Conservation (phyloP, 176 grass and related monocot species). For the Carex myosuroides region DNA sequence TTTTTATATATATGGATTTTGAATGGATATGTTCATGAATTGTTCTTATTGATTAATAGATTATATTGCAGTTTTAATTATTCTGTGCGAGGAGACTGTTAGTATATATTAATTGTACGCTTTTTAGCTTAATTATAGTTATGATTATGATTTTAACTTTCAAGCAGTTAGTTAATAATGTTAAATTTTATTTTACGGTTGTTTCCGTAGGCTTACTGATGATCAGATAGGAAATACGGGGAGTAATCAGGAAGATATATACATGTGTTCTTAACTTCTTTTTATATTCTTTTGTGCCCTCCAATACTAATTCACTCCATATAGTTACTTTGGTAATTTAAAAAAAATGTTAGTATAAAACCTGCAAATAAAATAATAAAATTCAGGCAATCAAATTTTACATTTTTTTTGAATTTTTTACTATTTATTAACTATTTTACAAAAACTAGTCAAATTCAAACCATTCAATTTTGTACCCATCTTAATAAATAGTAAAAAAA, state of each 20-base stretch:
- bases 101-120: not conserved
- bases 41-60: not conserved
- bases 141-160: not conserved
- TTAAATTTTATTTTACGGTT: not conserved
- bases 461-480: too few species aligned
- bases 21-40: not conserved
- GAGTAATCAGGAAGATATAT: not conserved
- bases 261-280: not conserved
- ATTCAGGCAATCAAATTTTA: too few species aligned
- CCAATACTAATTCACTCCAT: not conserved
- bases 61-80: not conserved
- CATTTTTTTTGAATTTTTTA: too few species aligned
- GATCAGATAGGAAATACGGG: not conserved
- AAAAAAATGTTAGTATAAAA: not conserved
- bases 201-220: not conserved
- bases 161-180: not conserved
- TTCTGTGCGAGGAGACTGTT: not conserved
- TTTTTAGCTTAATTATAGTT: not conserved
- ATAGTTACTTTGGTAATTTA: not conserved
- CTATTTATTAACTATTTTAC: too few species aligned
- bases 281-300: not conserved
- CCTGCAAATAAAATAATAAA: too few species aligned
- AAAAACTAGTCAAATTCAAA: too few species aligned
- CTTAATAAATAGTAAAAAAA: too few species aligned
- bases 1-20: not conserved